Evolutionary conservation across 2,329 filamentous ascomycete genomes (phyloP).

Genomic region (Aotearoamyces nothofagi): DNA sequence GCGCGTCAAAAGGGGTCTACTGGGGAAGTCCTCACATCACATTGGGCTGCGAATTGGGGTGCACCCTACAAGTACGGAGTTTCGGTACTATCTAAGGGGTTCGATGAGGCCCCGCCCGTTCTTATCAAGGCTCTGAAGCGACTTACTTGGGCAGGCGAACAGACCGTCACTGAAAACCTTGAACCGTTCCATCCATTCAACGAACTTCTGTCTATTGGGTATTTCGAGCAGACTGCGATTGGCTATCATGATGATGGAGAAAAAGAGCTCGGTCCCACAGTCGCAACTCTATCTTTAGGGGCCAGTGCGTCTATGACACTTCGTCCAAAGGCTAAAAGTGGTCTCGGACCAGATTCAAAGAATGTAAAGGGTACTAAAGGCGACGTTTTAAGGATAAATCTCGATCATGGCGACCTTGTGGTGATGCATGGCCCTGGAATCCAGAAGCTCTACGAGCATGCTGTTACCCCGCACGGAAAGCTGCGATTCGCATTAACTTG

Average conservation of each 20-base stretch:
- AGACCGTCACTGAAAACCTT: conserved; percentile 18
- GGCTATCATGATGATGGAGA: conserved; percentile 54
- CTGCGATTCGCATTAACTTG: conserved; percentile 42
- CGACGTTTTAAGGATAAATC: conserved; percentile 22
- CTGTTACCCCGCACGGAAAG: conserved; percentile 32
- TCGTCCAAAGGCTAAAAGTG: conserved; percentile 30
- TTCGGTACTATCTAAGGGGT: conserved; percentile 31
- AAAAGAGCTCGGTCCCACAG: conserved; percentile 41
- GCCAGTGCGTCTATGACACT: conserved; percentile 41
- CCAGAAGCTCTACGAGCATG: conserved; percentile 45
- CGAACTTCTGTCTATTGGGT: conserved; percentile 46
- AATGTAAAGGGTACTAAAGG: conserved; percentile 18
- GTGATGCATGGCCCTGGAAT: conserved; percentile 46
- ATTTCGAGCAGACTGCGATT: conserved; percentile 44
- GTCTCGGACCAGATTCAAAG: conserved; percentile 16
- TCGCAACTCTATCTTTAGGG: conserved; percentile 46
- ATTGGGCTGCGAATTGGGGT: conserved; percentile 41
- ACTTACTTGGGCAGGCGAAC: conserved; percentile 37
- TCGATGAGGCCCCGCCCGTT: conserved; percentile 29
- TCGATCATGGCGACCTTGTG: conserved; percentile 49
- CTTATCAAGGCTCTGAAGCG: conserved; percentile 35
- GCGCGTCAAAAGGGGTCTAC: conserved; percentile 19
- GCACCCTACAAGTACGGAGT: conserved; percentile 54
- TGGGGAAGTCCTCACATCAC: conserved; percentile 30
- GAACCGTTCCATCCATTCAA: conserved; percentile 34